A percentile compares a stretch with the other conserved stretches of the same genome.
These are phyloP conservation scores for Rhizopogon roseolus DNA, from an alignment of 768 basidiomycete species.

Conservation along the genomic window DNA sequence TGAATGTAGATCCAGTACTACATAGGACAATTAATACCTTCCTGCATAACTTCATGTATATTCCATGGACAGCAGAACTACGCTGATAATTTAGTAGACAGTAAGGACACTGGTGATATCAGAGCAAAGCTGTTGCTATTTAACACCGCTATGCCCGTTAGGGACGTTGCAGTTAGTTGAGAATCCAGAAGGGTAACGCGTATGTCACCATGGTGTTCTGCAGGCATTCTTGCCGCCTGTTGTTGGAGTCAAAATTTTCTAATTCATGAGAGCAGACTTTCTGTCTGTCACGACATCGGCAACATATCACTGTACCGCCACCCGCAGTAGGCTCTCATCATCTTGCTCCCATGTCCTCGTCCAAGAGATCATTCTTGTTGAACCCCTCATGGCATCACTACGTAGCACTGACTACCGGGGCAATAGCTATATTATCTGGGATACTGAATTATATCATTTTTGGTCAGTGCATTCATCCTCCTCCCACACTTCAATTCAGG, in stretches of 20 bases:
- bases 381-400: constrained; percentile 51
- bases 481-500: neutral
- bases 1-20: constrained; percentile 5
- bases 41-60: neutral
- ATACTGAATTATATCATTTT: constrained; percentile 36
- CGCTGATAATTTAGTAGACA: neutral
- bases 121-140: too few relatives aligned
- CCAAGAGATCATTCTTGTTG: constrained; percentile 26
- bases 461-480: constrained; percentile 31
- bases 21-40: neutral
- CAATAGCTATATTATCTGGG: constrained; percentile 39
- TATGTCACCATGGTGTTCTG: too few relatives aligned
- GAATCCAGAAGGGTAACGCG: too few relatives aligned
- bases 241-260: neutral
- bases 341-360: constrained; percentile 15
- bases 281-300: neutral
- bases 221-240: too few relatives aligned
- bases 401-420: constrained; percentile 33
- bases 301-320: neutral
- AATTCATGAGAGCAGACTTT: too few relatives aligned
- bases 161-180: too few relatives aligned
- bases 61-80: constrained; percentile 1
- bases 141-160: too few relatives aligned
- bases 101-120: too few relatives aligned
- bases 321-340: neutral